Conservation (phyloP, 208 protist genomes). For the Crithidia thermophila region DNA sequence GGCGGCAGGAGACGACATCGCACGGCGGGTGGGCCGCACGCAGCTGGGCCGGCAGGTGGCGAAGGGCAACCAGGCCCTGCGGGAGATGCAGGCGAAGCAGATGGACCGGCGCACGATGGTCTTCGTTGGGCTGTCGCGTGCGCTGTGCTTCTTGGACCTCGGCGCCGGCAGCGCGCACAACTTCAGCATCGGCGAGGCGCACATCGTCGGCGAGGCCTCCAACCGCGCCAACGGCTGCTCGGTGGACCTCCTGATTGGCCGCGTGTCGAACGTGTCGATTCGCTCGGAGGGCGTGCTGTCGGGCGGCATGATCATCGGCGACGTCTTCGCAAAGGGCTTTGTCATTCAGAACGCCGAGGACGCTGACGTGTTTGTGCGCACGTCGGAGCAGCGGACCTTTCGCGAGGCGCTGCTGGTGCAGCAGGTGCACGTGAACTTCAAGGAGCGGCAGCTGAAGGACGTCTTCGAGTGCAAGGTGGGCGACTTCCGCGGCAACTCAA, state of each 20-base stretch:
- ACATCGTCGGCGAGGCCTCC: conserved; percentile 36
- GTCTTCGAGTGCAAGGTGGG: conserved; percentile 77
- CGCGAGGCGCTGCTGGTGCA: conserved; percentile 51
- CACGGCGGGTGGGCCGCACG: conserved; percentile 19
- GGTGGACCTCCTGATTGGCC: conserved; percentile 36
- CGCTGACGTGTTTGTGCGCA: conserved; percentile 44
- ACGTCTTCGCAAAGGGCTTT: conserved; percentile 53
- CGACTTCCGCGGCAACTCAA: conserved; percentile 43
- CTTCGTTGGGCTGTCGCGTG: conserved; percentile 46
- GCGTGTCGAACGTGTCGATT: conserved; percentile 44
- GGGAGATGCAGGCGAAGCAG: background rate
- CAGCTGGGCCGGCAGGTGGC: conserved; percentile 9
- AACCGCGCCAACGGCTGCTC: conserved; percentile 18
- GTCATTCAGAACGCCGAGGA: conserved; percentile 58
- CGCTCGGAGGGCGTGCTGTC: conserved; percentile 83
- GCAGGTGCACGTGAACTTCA: conserved; percentile 68
- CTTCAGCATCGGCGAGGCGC: conserved; percentile 44
- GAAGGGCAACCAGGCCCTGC: conserved; percentile 12
- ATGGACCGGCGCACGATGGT: conserved; percentile 30
- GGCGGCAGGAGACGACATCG: conserved; percentile 12
- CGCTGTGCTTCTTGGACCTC: conserved; percentile 63
- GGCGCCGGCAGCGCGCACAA: conserved; percentile 78
- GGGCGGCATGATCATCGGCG: conserved; percentile 59
- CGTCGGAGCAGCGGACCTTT: conserved; percentile 67
- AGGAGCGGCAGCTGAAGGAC: conserved; percentile 89